Conservation (phyloP, 257 asterid species). For the Asclepias syriaca region DNA sequence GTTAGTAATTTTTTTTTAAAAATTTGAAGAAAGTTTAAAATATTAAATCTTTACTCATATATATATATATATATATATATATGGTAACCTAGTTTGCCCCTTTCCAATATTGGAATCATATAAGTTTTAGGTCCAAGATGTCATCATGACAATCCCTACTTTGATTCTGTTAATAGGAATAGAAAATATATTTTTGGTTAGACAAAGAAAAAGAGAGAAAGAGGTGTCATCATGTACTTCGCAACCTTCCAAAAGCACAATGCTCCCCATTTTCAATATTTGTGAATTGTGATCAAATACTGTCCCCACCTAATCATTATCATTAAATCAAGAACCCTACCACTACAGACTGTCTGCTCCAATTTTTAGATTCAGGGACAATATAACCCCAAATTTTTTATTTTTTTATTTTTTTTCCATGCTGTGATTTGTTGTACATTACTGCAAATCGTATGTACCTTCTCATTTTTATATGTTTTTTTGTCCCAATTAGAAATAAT, state of each 20-base stretch:
- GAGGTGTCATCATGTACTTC: constrained; percentile 19
- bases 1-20: too few relatives aligned
- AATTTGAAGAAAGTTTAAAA: too few relatives aligned
- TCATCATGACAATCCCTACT: constrained; percentile 28
- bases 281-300: constrained; percentile 13
- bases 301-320: constrained; percentile 20
- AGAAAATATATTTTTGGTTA: too few relatives aligned
- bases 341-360: background rate
- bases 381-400: background rate
- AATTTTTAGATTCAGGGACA: background rate
- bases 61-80: too few relatives aligned
- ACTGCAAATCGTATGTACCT: constrained; percentile 5
- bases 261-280: constrained; percentile 10
- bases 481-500: background rate
- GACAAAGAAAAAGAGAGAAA: too few relatives aligned
- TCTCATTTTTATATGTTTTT: background rate
- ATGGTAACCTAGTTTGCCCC: background rate
- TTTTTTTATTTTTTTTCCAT: background rate
- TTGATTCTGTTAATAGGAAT: constrained; percentile 12
- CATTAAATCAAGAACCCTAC: constrained; percentile 14
- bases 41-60: too few relatives aligned
- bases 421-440: constrained; percentile 4
- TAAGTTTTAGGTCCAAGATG: constrained; percentile 20
- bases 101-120: too few relatives aligned
- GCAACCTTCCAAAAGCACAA: constrained; percentile 17